These are phyloP conservation scores for Nepenthes alata DNA, from an alignment of 179 eudicot genomes.

Conservation along the genomic window DNA sequence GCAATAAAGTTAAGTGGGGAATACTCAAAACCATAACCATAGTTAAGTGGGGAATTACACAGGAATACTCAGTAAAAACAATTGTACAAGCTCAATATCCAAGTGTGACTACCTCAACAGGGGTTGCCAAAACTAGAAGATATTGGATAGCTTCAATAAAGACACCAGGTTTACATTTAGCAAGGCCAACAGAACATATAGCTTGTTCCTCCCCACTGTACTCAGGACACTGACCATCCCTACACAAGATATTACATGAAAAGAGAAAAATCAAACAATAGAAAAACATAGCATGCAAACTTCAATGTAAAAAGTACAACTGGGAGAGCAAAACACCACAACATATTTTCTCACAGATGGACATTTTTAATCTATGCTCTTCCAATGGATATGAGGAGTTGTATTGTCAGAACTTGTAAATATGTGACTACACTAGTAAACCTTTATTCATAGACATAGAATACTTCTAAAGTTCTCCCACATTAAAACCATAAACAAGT, in stretches of 20 bases:
- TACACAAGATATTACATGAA: conserved; percentile 15
- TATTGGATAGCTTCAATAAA: conserved; percentile 91
- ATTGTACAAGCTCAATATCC: not conserved
- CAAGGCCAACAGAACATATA: conserved; percentile 93
- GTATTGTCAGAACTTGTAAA: too few relatives aligned
- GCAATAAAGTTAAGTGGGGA: not conserved
- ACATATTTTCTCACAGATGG: too few relatives aligned
- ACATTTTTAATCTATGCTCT: too few relatives aligned
- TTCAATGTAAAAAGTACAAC: conserved; percentile 3
- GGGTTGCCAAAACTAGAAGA: conserved; percentile 85
- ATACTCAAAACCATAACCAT: not conserved
- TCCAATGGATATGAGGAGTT: too few relatives aligned
- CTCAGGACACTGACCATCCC: conserved; percentile 99
- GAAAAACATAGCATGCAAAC: conserved; percentile 5
- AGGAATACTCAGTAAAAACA: not conserved
- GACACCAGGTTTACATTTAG: conserved; percentile 75
- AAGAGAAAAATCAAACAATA: conserved; percentile 7
- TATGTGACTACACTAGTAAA: too few relatives aligned
- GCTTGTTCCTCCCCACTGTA: conserved; percentile 95
- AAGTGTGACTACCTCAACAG: conserved; percentile 67
- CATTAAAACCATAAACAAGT: too few relatives aligned
- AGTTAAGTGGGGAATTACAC: not conserved
- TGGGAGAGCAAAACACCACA: too few relatives aligned
- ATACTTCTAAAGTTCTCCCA: too few relatives aligned
- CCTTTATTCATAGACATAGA: too few relatives aligned